These are phyloP conservation scores for Asclepias syriaca DNA, from an alignment of 257 asterid genomes.

Conservation along the genomic window DNA sequence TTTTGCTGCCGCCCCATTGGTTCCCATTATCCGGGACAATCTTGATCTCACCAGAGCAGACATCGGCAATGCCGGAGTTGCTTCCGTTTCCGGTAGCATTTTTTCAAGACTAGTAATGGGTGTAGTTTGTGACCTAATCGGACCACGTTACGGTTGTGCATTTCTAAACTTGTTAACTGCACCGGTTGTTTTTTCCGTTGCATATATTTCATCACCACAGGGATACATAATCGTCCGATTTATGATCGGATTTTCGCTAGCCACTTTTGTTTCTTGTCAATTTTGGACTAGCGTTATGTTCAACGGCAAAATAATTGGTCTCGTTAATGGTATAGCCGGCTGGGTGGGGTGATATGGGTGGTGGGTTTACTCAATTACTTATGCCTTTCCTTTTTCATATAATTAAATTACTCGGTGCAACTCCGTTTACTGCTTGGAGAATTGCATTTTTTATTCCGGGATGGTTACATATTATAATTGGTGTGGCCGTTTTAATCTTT, in stretches of 20 bases:
- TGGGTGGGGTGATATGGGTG: conserved; percentile 66
- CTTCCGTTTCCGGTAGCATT: conserved; percentile 56
- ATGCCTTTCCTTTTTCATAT: conserved; percentile 49
- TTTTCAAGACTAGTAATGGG: conserved; percentile 65
- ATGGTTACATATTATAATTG: conserved; percentile 48
- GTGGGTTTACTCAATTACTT: conserved; percentile 51
- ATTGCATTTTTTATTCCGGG: conserved; percentile 57
- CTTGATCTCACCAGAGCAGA: conserved; percentile 40
- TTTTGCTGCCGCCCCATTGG: conserved; percentile 62
- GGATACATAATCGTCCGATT: conserved; percentile 49
- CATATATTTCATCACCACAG: conserved; percentile 33
- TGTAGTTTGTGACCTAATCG: conserved; percentile 49
- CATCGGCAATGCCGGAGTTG: conserved; percentile 65
- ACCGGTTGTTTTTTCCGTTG: conserved; percentile 46
- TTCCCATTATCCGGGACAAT: conserved; percentile 62
- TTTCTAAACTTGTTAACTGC: conserved; percentile 44
- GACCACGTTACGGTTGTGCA: conserved; percentile 59
- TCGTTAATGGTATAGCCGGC: conserved; percentile 51
- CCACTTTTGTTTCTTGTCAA: conserved; percentile 58
- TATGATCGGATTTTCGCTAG: conserved; percentile 56
- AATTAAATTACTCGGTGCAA: conserved; percentile 29
- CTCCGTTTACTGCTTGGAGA: conserved; percentile 55
- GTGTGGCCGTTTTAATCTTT: conserved; percentile 34
- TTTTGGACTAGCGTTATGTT: conserved; percentile 59
- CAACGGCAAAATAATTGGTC: conserved; percentile 40